A percentile compares a stretch with the other conserved stretches of the same genome.
These are phyloP conservation scores for Ustilaginoidea virens DNA, from an alignment of 2,329 filamentous ascomycete genomes.

Conservation along the genomic window DNA sequence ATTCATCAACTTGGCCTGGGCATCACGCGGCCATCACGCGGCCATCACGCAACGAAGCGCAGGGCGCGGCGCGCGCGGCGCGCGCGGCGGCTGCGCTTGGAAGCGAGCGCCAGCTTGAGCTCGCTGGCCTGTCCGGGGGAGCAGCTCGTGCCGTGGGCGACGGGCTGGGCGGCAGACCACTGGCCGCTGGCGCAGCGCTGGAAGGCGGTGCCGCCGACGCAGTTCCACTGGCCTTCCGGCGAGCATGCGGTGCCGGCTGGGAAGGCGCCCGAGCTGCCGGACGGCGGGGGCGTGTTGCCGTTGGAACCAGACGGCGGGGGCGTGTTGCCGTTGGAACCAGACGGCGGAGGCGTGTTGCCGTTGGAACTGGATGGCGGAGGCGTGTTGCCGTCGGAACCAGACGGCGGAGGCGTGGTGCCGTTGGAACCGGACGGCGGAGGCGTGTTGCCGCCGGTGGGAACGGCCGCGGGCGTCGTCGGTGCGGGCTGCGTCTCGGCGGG, in stretches of 20 bases:
- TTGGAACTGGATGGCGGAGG: no score
- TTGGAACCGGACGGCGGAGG: no score
- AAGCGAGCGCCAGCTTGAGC: slow-evolving; percentile 24
- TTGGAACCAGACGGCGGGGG: no score
- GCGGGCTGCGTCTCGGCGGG: slow-evolving; percentile 7
- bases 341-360: no score
- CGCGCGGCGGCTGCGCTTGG: no score
- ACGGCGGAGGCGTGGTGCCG: slow-evolving; percentile 8
- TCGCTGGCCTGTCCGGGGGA: slow-evolving; percentile 13
- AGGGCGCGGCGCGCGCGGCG: slow-evolving; percentile 13
- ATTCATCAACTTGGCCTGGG: no score
- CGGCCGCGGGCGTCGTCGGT: no score
- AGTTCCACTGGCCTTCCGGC: slow-evolving; percentile 37
- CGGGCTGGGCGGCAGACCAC: slow-evolving; percentile 27
- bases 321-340: no score
- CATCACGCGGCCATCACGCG: background rate
- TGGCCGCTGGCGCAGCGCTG: slow-evolving; percentile 37
- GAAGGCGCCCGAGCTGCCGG: slow-evolving; percentile 15
- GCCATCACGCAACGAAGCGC: slow-evolving; percentile 8
- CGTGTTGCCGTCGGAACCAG: no score
- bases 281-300: no score
- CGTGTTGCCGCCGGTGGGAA: no score
- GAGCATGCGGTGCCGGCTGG: slow-evolving; percentile 29
- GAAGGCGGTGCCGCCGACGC: slow-evolving; percentile 31
- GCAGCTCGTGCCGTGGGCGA: slow-evolving; percentile 33